Evolutionary conservation across 2,329 filamentous ascomycete genomes (phyloP), one percentile per base, ranked within the genome.

Genomic region (Sporothrix dimorphospora): DNA sequence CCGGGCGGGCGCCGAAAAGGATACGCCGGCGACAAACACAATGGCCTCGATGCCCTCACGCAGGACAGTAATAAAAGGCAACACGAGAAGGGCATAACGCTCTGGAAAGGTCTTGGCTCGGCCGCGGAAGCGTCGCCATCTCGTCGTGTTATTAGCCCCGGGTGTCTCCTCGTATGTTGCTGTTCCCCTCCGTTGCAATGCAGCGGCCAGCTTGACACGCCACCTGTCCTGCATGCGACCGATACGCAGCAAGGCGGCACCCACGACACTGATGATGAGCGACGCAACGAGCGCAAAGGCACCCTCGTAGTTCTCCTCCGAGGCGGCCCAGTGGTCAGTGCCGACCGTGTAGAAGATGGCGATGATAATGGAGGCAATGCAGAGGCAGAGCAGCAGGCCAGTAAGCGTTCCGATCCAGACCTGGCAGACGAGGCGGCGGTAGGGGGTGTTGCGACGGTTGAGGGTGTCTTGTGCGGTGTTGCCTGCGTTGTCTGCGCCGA

Each of bases 191-290:
- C 51, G 78, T 74, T 90, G 89, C 49, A 94, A 80, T 0, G 90
- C 88, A 74, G 87, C 86, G 4, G 89, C 86, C 49, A 95, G 87
- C 85, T 94, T 94, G 75, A 89, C 83, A 16, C 88, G 86, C 92
- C 92, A 94, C 81, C 94, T 94, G 75, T 91, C 90, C 78, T 93
- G 90, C 76, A 93, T 85, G 80, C 94, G 94, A 75, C 87, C 89
- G 71, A 94, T 86, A 24, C 92, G 89, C 12, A 94, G 86, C 19
- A 94, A 85, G 1, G 90, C 91, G 34, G 89, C 88, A 38, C 92
- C 92, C 83, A 94, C 89, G 71, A 92, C 75, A 19, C 90, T 90
- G 79, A 94, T 93, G 79, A 94, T 91, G 74, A 93, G 75, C 7
- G 87, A 83, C 1, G 92, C 91, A 53, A 93, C 77, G 38, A 94